Evolutionary conservation across 2,329 filamentous ascomycete genomes (phyloP), one percentile per base, ranked within the genome.

Genomic region (Colletotrichum truncatum): DNA sequence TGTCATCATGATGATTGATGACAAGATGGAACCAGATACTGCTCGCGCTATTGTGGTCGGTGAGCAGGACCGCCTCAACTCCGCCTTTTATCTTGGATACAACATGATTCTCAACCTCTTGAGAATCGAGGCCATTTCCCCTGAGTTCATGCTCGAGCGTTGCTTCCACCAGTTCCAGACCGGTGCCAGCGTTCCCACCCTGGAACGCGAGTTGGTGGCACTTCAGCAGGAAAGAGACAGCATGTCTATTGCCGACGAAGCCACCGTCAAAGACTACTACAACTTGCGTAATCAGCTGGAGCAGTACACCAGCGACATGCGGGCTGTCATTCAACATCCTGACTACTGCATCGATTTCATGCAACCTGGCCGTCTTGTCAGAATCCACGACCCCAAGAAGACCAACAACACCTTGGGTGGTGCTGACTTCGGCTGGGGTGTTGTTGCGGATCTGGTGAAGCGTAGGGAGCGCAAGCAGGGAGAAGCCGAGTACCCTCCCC

Each of bases 101-200:
- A 99, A 99, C 82, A 99, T 99, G 96, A 93, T 99, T 74, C 85
- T 99, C 63, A 99, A 99, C 75, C 81, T 99, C 67, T 91, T 98
- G 78, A 88, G 96, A 79, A 95, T 99, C n/a, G 96, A 99, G 76
- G 95, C 94, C n/a, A 97, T 99, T 53, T 98, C 94, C 8, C 96
- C 97, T 2, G 95, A 99, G 73, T 98, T 93, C 74, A 99, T 99
- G 96, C 84, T 99, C n/a, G 94, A 98, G 81, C 89, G 92, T 70
- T 99, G 96, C 75, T 99, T 99, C 82, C 97, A 93, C 78, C 96
- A 99, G 78, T 99, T 99, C 80, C 96, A 99, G 77, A 98, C 97
- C 73, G 93, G 93, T 2, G 92, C 95, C 10, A 94, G 91, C 70
- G 93, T 98, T 8, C 92, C 92, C 18, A 84, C 85, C 11, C 80